Conservation (phyloP, 768 basidiomycete species). For the Suillus bovinus region DNA sequence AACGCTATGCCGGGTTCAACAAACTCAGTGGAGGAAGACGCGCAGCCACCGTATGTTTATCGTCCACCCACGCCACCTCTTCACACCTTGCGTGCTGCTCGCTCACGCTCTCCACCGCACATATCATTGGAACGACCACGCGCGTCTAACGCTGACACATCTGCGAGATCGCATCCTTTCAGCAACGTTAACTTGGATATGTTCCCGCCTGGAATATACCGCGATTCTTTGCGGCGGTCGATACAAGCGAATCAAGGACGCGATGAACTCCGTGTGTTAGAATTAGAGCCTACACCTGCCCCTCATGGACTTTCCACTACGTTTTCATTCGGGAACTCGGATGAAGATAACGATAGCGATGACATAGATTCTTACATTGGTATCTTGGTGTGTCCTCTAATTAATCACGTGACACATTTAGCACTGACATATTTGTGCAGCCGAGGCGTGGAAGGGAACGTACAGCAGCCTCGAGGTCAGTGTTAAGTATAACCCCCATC, state of each 20-base stretch:
- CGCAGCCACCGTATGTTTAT: not conserved
- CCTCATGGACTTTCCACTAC: not conserved
- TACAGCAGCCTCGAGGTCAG: constrained; percentile 6
- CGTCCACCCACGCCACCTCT: constrained; percentile 2
- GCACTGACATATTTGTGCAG: constrained; percentile 1
- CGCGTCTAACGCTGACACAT: not conserved
- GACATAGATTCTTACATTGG: constrained; percentile 7
- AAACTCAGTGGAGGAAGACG: not conserved
- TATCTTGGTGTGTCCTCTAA: not conserved
- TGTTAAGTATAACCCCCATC: not conserved
- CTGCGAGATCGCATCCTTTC: constrained; percentile 27
- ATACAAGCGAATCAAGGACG: constrained; percentile 22
- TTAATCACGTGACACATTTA: not conserved
- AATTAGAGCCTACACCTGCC: not conserved
- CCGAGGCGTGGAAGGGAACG: constrained; percentile 6
- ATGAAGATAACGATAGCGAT: constrained; percentile 8
- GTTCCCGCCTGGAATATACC: constrained; percentile 34
- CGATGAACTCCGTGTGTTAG: not conserved
- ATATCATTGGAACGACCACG: not conserved
- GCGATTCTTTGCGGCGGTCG: constrained; percentile 27
- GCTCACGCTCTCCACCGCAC: not conserved
- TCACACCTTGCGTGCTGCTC: not conserved
- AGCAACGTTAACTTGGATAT: constrained; percentile 31
- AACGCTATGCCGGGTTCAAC: not conserved
- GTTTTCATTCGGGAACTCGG: constrained; percentile 3